Conservation (phyloP, 1,284 basidiomycete genomes). For the Leccinum subspadiceum region DNA sequence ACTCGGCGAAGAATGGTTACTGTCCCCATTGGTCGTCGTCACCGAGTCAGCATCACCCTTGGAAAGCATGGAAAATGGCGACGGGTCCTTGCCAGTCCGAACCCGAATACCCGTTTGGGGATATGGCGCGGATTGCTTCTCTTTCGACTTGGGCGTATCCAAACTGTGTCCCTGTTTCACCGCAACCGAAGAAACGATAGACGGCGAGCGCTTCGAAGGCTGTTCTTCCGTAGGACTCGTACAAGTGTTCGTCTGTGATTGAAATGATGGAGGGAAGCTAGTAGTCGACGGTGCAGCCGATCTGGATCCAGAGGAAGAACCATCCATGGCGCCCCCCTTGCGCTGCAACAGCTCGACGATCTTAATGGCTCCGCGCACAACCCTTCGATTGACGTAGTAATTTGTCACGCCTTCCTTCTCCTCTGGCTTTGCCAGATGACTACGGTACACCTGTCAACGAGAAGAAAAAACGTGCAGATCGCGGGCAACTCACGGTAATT, state of each 20-base stretch:
- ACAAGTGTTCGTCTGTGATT: neutral
- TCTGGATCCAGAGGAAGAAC: neutral
- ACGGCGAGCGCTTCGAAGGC: slow-evolving; percentile 10
- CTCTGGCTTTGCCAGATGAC: too few species aligned
- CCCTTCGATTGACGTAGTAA: too few species aligned
- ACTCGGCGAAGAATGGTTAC: slow-evolving; percentile 9
- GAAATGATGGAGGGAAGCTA: neutral
- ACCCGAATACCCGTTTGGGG: slow-evolving; percentile 46
- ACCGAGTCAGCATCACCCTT: neutral
- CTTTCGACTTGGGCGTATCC: slow-evolving; percentile 28
- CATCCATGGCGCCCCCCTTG: slow-evolving; percentile 34
- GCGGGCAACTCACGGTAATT: too few species aligned
- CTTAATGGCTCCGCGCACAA: slow-evolving; percentile 39
- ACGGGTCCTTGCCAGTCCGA: slow-evolving; percentile 36
- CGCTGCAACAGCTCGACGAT: slow-evolving; percentile 50
- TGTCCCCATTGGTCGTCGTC: neutral
- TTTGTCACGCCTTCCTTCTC: too few species aligned
- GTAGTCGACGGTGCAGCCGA: neutral
- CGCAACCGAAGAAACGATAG: slow-evolving; percentile 1
- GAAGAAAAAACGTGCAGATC: too few species aligned
- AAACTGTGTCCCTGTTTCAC: slow-evolving; percentile 16
- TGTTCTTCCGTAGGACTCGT: slow-evolving; percentile 14
- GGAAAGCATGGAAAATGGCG: slow-evolving; percentile 23
- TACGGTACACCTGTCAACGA: too few species aligned
- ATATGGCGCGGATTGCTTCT: slow-evolving; percentile 35